Percentiles rank a stretch among this genome's conserved stretches.
Evolutionary conservation across 2,329 filamentous ascomycete species (phyloP).

Genomic region (Pezicula carpinea): DNA sequence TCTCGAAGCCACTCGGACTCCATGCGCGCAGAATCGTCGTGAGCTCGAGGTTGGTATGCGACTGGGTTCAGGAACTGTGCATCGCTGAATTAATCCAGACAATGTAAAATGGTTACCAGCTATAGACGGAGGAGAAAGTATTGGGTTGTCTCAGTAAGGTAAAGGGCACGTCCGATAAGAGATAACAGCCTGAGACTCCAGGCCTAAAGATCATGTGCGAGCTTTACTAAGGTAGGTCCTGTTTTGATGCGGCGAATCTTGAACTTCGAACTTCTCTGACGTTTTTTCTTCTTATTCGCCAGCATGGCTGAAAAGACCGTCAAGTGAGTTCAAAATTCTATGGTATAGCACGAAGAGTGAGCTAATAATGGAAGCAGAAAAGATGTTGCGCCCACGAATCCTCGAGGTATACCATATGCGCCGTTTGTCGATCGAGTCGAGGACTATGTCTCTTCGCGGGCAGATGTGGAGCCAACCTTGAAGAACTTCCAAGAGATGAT

Average conservation of each 20-base stretch:
- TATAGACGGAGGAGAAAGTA: no score
- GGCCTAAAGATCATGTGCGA: no score
- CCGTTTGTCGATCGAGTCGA: constrained; percentile 86
- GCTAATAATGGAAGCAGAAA: constrained; percentile 31
- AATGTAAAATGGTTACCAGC: no score
- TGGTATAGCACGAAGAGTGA: background rate
- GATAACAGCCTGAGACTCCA: no score
- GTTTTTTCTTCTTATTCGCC: no score
- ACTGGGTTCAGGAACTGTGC: background rate
- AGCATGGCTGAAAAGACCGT: constrained; percentile 24
- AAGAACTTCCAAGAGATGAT: constrained; percentile 92
- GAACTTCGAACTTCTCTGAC: background rate
- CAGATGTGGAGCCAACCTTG: constrained; percentile 75
- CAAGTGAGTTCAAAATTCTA: constrained; percentile 17
- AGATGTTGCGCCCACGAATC: constrained; percentile 61
- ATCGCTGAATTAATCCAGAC: background rate
- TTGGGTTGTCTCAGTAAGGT: no score
- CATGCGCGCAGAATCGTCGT: constrained; percentile 6
- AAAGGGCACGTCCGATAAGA: no score
- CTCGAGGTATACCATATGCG: constrained; percentile 76
- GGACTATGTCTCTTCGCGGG: constrained; percentile 75
- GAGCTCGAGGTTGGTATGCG: background rate
- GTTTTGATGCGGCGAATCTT: background rate
- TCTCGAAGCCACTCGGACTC: constrained; percentile 20
- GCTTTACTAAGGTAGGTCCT: no score